These are phyloP conservation scores for Ustilago sp. DNA, from an alignment of 1,284 basidiomycete genomes.

Conservation along the genomic window DNA sequence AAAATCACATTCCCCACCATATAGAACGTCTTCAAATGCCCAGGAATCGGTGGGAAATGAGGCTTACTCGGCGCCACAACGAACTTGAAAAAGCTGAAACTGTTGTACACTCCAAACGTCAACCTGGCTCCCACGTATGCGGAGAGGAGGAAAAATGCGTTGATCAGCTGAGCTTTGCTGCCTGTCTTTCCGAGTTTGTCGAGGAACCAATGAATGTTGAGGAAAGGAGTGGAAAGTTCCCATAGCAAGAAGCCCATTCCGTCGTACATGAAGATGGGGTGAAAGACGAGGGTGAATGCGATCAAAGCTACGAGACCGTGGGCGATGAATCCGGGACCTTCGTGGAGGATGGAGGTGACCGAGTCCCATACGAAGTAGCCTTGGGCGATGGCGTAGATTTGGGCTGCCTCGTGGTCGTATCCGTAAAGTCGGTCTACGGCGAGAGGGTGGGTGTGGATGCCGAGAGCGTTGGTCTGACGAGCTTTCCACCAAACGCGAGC, in stretches of 20 bases:
- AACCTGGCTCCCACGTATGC: conserved; percentile 68
- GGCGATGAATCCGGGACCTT: conserved; percentile 70
- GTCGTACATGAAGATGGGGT: conserved; percentile 70
- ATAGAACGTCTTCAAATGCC: conserved; percentile 50
- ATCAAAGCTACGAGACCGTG: conserved; percentile 68
- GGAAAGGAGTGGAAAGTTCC: conserved; percentile 70
- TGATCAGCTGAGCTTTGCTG: conserved; percentile 66
- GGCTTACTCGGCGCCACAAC: conserved; percentile 56
- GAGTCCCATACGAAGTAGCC: conserved; percentile 69
- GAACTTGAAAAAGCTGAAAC: conserved; percentile 58
- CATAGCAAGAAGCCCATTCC: conserved; percentile 69
- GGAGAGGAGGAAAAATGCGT: conserved; percentile 66
- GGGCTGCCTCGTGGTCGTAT: conserved; percentile 56
- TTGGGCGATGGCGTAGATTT: conserved; percentile 63
- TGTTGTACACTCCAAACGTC: conserved; percentile 69
- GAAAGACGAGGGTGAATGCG: conserved; percentile 65
- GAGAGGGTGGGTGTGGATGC: conserved; percentile 37
- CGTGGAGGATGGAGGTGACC: conserved; percentile 64
- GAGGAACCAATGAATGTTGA: conserved; percentile 71
- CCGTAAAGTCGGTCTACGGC: conserved; percentile 64
- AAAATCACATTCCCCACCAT: conserved; percentile 56
- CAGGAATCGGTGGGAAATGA: conserved; percentile 47
- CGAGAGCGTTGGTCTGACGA: conserved; percentile 48
- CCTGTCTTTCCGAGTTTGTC: conserved; percentile 70
- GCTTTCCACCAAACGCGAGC: conserved; percentile 55